Conservation (phyloP, 1,284 basidiomycete genomes). For the Cutaneotrichosporon cyanovorans region DNA sequence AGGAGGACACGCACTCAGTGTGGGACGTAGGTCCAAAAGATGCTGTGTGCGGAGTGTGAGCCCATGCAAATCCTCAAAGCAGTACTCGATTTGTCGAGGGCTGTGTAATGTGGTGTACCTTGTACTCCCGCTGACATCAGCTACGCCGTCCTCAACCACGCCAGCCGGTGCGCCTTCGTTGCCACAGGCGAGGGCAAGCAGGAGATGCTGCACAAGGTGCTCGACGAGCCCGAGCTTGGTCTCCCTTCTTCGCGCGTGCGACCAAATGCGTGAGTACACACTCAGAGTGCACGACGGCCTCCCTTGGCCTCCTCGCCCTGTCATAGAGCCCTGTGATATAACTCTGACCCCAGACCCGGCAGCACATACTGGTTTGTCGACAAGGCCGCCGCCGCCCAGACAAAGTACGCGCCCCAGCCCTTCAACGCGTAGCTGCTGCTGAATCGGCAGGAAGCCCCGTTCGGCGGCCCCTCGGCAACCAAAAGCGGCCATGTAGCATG, state of each 20-base stretch:
- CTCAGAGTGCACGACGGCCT: background rate
- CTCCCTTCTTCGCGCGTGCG: conserved; percentile 78
- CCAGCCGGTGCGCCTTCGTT: conserved; percentile 78
- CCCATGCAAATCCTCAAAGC: no score
- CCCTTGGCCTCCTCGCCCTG: background rate
- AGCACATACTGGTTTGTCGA: conserved; percentile 88
- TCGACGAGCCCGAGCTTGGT: conserved; percentile 73
- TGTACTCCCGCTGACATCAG: conserved; percentile 15
- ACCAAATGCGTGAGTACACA: conserved; percentile 51
- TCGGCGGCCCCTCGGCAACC: background rate
- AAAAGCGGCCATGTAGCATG: no score
- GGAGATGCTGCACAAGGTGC: conserved; percentile 62
- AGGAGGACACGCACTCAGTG: background rate
- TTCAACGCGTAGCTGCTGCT: conserved; percentile 20
- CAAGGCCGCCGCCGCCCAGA: conserved; percentile 63
- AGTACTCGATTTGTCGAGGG: no score
- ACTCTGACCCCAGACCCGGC: conserved; percentile 54
- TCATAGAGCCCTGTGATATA: no score
- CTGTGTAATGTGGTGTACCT: background rate
- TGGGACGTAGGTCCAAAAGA: background rate
- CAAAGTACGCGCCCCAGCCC: conserved; percentile 36
- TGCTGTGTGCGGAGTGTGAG: background rate
- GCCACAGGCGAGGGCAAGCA: conserved; percentile 76
- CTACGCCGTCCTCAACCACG: conserved; percentile 87
- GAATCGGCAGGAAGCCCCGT: no score